Percentiles rank a stretch among this genome's conserved stretches.
Conservation (phyloP, 2,329 filamentous ascomycete species). For the Penicillium sp. region DNA sequence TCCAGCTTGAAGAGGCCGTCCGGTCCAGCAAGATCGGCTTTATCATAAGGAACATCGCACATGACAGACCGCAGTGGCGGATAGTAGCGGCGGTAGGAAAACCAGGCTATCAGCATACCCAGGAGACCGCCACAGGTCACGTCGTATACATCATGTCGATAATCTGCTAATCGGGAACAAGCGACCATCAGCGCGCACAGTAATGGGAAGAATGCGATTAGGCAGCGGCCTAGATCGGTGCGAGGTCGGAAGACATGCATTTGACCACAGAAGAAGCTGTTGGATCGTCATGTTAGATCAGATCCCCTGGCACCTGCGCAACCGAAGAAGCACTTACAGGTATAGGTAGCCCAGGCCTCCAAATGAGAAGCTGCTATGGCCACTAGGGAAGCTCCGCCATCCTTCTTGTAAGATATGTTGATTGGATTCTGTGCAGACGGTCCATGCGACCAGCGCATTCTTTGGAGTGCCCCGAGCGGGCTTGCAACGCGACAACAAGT, state of each 20-base stretch:
- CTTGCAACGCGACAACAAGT: constrained; percentile 82
- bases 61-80: constrained; percentile 49
- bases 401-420: constrained; percentile 60
- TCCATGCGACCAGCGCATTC: constrained; percentile 50
- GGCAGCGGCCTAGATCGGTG: constrained; percentile 53
- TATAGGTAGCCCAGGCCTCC: constrained; percentile 58
- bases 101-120: constrained; percentile 54
- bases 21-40: constrained; percentile 17
- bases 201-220: constrained; percentile 55
- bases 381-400: constrained; percentile 62
- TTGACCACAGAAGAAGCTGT: constrained; percentile 50
- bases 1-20: constrained; percentile 34
- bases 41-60: constrained; percentile 53
- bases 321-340: constrained; percentile 33
- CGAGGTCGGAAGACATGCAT: constrained; percentile 57
- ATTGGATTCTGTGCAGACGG: constrained; percentile 48
- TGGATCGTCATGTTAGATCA: background rate
- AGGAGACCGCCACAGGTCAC: constrained; percentile 55
- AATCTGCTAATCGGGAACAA: constrained; percentile 60
- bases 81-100: constrained; percentile 60
- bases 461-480: constrained; percentile 58
- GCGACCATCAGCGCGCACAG: constrained; percentile 58
- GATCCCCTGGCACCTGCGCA: background rate
- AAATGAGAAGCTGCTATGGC: constrained; percentile 61
- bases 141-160: constrained; percentile 62